Conservation (phyloP, 805 yeast species). For the Suhomyces xylopsoci region DNA sequence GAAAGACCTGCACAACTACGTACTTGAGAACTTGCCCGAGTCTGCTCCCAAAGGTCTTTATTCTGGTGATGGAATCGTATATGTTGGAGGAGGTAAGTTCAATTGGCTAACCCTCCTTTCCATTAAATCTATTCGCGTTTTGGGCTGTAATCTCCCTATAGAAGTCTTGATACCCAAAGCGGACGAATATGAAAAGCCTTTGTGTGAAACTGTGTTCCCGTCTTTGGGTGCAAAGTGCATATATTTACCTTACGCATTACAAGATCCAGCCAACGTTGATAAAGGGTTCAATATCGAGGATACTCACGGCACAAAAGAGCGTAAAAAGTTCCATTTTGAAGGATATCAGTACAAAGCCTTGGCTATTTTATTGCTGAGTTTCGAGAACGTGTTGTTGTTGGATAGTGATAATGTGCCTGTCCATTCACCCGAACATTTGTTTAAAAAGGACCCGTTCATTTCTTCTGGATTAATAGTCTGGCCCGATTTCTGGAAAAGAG, state of each 20-base stretch:
- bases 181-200: constrained; percentile 67
- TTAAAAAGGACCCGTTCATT: constrained; percentile 54
- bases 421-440: constrained; percentile 57
- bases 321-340: constrained; percentile 35
- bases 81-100: constrained; percentile 78
- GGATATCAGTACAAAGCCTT: constrained; percentile 45
- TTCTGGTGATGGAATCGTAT: constrained; percentile 55
- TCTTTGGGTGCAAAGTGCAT: constrained; percentile 38
- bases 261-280: constrained; percentile 5
- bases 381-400: constrained; percentile 65
- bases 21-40: constrained; percentile 45
- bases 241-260: constrained; percentile 31
- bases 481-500: constrained; percentile 90
- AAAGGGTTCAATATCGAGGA: constrained; percentile 9
- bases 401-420: constrained; percentile 80
- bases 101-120: constrained; percentile 69
- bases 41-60: constrained; percentile 34
- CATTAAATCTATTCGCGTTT: constrained; percentile 59
- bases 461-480: constrained; percentile 59
- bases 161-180: constrained; percentile 76
- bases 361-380: constrained; percentile 45
- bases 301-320: constrained; percentile 18
- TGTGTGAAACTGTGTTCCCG: constrained; percentile 41
- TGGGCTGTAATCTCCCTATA: constrained; percentile 69
- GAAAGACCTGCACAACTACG: constrained; percentile 45